Percentiles rank a stretch among this genome's conserved stretches.
phyloP scores from a whole-genome alignment of 148 eudicot genomes.

The Selenicereus undatus region DNA sequence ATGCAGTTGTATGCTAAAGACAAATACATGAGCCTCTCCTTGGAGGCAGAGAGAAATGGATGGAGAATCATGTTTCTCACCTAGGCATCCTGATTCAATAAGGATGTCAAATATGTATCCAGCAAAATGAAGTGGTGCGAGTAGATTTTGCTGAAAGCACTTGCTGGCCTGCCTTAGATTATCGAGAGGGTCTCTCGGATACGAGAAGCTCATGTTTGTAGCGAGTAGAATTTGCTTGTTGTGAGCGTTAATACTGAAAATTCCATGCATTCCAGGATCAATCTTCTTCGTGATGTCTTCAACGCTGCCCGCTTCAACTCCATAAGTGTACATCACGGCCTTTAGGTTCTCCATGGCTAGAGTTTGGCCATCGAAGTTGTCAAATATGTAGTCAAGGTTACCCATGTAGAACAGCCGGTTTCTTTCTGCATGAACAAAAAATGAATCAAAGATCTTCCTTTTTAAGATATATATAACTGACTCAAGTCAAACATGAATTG shows the following conservation, averaged over 20 bases:
- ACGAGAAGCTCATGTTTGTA: neutral
- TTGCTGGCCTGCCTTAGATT: slow-evolving; percentile 13
- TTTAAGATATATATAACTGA: neutral
- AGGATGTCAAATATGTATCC: neutral
- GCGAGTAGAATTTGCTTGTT: slow-evolving; percentile 6
- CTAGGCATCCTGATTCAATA: neutral
- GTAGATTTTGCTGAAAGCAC: slow-evolving; percentile 4
- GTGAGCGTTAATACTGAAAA: neutral
- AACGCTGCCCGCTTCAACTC: neutral
- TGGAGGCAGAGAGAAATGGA: neutral
- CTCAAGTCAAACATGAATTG: neutral
- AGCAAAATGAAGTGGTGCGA: slow-evolving; percentile 8
- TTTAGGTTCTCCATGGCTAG: slow-evolving; percentile 6
- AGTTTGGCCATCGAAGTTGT: neutral
- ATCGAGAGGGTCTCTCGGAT: neutral
- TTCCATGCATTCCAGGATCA: slow-evolving; percentile 7
- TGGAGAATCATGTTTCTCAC: neutral
- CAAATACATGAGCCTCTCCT: neutral
- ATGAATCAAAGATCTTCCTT: neutral
- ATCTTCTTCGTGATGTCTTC: neutral
- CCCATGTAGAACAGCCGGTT: neutral
- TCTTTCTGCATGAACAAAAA: neutral
- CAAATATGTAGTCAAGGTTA: slow-evolving; percentile 3
- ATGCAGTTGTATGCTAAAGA: neutral
- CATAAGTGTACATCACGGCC: slow-evolving; percentile 9